phyloP scores from a whole-genome alignment of 257 asterid species.

The Nicotiana benthamiana region DNA sequence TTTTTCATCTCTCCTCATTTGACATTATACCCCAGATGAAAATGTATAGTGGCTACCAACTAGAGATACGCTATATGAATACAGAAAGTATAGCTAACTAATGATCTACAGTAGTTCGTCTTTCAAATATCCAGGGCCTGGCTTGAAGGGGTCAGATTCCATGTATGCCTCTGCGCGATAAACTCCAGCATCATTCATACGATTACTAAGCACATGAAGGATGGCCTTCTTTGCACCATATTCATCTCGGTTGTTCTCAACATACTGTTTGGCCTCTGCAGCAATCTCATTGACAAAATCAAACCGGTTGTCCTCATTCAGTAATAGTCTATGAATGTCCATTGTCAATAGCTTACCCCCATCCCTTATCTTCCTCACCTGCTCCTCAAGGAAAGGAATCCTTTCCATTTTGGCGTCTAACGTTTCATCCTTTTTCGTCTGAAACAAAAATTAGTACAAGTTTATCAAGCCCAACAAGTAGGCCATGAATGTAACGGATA shows the following conservation, averaged over 20 bases:
- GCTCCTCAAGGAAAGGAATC: conserved; percentile 87
- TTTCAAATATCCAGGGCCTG: conserved; percentile 79
- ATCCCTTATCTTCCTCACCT: conserved; percentile 68
- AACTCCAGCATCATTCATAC: conserved; percentile 82
- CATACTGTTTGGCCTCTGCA: conserved; percentile 84
- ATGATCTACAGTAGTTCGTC: conserved; percentile 32
- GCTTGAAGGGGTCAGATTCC: conserved; percentile 75
- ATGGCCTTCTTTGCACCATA: conserved; percentile 87
- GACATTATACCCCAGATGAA: neutral
- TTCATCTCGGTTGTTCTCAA: conserved; percentile 85
- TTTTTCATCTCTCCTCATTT: neutral
- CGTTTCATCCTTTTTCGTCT: conserved; percentile 52
- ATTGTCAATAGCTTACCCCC: conserved; percentile 52
- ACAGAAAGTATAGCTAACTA: neutral
- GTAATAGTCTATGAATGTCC: conserved; percentile 73
- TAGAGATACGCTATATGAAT: neutral
- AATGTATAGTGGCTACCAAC: neutral
- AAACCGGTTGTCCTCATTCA: conserved; percentile 78
- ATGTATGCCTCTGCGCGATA: conserved; percentile 75
- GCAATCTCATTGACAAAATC: conserved; percentile 85
- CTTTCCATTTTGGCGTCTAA: conserved; percentile 52
- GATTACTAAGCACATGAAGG: conserved; percentile 83
- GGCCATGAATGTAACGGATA: neutral
- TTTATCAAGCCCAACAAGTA: neutral
- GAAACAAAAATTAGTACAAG: conserved; percentile 8